Percentiles rank a stretch among this genome's conserved stretches.
Conservation (phyloP, 2,329 filamentous ascomycete genomes). For the Colletotrichum liriopes region DNA sequence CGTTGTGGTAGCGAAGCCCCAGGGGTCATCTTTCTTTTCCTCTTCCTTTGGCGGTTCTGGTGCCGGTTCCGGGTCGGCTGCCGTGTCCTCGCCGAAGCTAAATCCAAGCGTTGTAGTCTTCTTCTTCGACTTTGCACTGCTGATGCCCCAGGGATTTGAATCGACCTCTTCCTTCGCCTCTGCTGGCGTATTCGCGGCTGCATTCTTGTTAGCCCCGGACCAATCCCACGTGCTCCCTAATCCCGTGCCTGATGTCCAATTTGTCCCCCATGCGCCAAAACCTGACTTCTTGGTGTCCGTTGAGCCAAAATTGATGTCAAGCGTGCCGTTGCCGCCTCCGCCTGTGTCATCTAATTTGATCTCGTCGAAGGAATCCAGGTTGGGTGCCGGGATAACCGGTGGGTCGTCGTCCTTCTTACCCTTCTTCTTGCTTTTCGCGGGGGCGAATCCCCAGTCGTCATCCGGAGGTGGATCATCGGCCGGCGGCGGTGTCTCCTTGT, state of each 20-base stretch:
- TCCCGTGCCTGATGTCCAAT: slow-evolving; percentile 67
- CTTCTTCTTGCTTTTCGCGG: slow-evolving; percentile 69
- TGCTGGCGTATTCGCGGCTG: slow-evolving; percentile 51
- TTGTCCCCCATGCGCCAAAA: slow-evolving; percentile 74
- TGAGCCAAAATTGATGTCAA: slow-evolving; percentile 70
- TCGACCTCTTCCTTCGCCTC: slow-evolving; percentile 60
- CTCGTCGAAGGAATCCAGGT: slow-evolving; percentile 71
- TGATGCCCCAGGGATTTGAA: slow-evolving; percentile 66
- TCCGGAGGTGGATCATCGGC: slow-evolving; percentile 60
- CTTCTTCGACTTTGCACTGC: slow-evolving; percentile 66
- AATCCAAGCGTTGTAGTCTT: slow-evolving; percentile 63
- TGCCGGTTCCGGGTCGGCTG: slow-evolving; percentile 28
- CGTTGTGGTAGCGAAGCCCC: slow-evolving; percentile 49
- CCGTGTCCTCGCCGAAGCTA: slow-evolving; percentile 57
- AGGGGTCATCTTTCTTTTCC: slow-evolving; percentile 56
- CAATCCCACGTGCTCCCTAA: slow-evolving; percentile 59
- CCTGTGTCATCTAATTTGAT: slow-evolving; percentile 75
- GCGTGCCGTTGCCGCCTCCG: slow-evolving; percentile 58
- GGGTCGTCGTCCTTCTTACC: slow-evolving; percentile 61
- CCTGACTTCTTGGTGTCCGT: slow-evolving; percentile 58
- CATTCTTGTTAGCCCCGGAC: slow-evolving; percentile 53
- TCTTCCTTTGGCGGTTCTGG: slow-evolving; percentile 46
- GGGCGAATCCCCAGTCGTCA: slow-evolving; percentile 67
- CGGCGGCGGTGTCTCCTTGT: slow-evolving; percentile 47
- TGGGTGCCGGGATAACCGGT: slow-evolving; percentile 49